Conservation (phyloP, 306 rosid genomes). For the Malus asiatica region DNA sequence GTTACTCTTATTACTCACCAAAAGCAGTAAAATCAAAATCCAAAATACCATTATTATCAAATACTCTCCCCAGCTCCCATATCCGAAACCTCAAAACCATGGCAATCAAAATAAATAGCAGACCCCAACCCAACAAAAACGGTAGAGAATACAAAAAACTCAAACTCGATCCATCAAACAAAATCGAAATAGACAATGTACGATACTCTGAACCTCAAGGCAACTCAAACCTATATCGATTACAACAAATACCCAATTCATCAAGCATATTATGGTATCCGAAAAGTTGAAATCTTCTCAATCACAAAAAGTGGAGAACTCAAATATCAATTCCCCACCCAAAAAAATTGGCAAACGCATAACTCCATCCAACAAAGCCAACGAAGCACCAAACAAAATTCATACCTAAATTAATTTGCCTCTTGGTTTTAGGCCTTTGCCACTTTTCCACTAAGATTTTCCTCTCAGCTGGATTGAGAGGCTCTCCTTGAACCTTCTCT, state of each 20-base stretch:
- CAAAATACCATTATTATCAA: not conserved
- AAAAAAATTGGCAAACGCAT: no score
- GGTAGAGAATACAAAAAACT: not conserved
- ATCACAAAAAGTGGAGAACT: no score
- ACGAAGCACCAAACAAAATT: not conserved
- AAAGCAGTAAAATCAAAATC: not conserved
- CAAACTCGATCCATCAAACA: not conserved
- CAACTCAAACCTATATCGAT: not conserved
- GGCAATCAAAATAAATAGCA: not conserved
- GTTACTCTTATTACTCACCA: not conserved
- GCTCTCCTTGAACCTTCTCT: conserved; percentile 53
- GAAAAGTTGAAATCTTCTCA: no score
- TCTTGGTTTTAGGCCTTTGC: conserved; percentile 53
- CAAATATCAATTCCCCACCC: no score
- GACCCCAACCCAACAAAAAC: not conserved
- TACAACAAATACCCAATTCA: no score
- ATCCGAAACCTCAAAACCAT: not conserved
- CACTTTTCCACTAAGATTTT: conserved; percentile 54
- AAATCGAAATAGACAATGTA: not conserved
- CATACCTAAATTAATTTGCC: conserved; percentile 77
- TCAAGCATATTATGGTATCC: no score
- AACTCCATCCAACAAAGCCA: not conserved
- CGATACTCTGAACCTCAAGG: not conserved
- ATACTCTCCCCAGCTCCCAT: not conserved
- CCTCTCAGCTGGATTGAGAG: conserved; percentile 58